phyloP scores from a whole-genome alignment of 495 filamentous ascomycete species.

The Aspergillus panamensis region DNA sequence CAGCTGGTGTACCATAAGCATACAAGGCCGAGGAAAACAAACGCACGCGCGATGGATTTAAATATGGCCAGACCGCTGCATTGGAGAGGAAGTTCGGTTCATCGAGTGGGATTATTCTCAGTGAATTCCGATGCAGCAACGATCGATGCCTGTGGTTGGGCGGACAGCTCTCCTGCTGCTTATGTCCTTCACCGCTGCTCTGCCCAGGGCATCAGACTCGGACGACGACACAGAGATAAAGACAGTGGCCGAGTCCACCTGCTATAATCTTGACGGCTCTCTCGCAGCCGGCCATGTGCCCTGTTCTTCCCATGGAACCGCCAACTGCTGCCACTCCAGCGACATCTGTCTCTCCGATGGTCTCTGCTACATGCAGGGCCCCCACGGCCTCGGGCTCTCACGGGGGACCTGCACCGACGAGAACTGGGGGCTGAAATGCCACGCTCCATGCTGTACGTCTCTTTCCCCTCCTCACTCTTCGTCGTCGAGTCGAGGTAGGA shows the following conservation, averaged over 20 bases:
- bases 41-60: too few relatives aligned
- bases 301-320: background rate
- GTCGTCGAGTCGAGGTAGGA: background rate
- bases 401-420: slow-evolving; percentile 8
- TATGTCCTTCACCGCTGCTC: background rate
- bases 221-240: background rate
- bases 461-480: background rate
- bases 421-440: slow-evolving; percentile 2
- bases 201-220: background rate
- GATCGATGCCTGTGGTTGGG: background rate
- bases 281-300: slow-evolving; percentile 10
- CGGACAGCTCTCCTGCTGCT: background rate
- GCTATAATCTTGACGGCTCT: slow-evolving; percentile 14
- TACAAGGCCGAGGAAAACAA: too few relatives aligned
- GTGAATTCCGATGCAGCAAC: background rate
- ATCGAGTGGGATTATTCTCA: too few relatives aligned
- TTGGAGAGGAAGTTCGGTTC: too few relatives aligned
- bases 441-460: slow-evolving; percentile 13
- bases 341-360: slow-evolving; percentile 17
- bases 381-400: slow-evolving; percentile 2
- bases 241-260: background rate
- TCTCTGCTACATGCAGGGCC: slow-evolving; percentile 11
- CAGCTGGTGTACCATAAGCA: too few relatives aligned
- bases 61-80: too few relatives aligned
- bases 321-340: slow-evolving; percentile 14